These are phyloP conservation scores for Phaeodactylum tricornutum DNA, from an alignment of 108 stramenopile species.

Conservation along the genomic window DNA sequence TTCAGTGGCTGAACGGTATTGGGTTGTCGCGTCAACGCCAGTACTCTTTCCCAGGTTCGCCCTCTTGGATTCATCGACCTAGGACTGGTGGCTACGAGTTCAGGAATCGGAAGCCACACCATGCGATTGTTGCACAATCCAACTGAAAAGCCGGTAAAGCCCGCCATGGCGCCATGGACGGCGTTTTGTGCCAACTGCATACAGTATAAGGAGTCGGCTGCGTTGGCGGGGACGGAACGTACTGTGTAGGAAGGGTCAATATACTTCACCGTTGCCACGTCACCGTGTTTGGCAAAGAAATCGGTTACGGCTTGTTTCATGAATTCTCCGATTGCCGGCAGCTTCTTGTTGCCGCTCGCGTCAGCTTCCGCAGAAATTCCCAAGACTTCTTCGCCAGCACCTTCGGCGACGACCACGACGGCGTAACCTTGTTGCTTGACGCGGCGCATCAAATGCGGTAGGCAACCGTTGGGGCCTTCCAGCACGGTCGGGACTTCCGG, in stretches of 20 bases:
- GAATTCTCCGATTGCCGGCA: slow-evolving; percentile 90
- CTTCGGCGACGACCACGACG: slow-evolving; percentile 97
- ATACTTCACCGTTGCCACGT: slow-evolving; percentile 66
- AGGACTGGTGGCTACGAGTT: slow-evolving; percentile 88
- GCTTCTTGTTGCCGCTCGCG: slow-evolving; percentile 92
- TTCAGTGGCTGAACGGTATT: slow-evolving; percentile 42
- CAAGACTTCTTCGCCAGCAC: slow-evolving; percentile 94
- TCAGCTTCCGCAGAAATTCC: slow-evolving; percentile 81
- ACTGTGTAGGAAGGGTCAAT: slow-evolving; percentile 99
- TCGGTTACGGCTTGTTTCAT: slow-evolving; percentile 70
- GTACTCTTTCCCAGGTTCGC: slow-evolving; percentile 94
- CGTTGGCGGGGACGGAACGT: slow-evolving; percentile 92
- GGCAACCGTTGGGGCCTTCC: slow-evolving; percentile 83
- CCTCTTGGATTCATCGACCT: slow-evolving; percentile 87
- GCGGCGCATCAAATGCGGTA: slow-evolving; percentile 77
- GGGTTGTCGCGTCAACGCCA: slow-evolving; percentile 90
- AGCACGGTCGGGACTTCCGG: slow-evolving; percentile 93
- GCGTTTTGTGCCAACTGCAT: slow-evolving; percentile 97
- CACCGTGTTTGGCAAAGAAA: slow-evolving; percentile 66
- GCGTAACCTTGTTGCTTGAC: slow-evolving; percentile 93
- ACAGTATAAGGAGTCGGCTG: slow-evolving; percentile 90
- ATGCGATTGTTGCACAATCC: slow-evolving; percentile 94
- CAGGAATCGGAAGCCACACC: slow-evolving; percentile 90
- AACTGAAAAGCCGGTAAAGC: slow-evolving; percentile 92
- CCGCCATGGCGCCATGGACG: slow-evolving; percentile 98